A percentile compares a stretch with the other conserved stretches of the same genome.
Conservation (phyloP, 2,329 filamentous ascomycete species). For the Sporothrix globosa region DNA sequence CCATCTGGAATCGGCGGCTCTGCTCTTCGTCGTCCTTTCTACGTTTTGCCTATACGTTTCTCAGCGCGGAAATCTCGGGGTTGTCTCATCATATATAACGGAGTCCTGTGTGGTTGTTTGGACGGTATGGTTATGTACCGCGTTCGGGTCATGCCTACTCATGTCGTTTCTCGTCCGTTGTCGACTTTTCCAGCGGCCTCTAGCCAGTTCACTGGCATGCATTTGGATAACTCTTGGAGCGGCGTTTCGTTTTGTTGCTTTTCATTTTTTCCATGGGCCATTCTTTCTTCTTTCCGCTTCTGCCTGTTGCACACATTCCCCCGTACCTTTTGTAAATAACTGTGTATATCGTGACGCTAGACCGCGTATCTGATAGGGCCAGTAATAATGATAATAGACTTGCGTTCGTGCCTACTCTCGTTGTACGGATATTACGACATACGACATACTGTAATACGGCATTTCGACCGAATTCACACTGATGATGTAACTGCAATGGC, state of each 20-base stretch:
- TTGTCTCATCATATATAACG: constrained; percentile 16
- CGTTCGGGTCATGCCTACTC: not conserved
- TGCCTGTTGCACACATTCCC: constrained; percentile 4
- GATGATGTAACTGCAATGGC: not conserved
- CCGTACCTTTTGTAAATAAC: not conserved
- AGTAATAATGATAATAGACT: constrained; percentile 24
- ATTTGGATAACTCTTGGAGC: constrained; percentile 9
- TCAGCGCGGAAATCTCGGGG: constrained; percentile 6
- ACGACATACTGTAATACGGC: no score
- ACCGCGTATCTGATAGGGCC: not conserved
- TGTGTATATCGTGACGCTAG: constrained; percentile 15
- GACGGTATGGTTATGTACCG: not conserved
- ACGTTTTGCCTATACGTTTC: not conserved
- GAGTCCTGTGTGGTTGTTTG: constrained; percentile 8
- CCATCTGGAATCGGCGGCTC: not conserved
- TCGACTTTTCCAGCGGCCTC: constrained; percentile 5
- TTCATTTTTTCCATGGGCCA: not conserved
- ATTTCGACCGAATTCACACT: not conserved
- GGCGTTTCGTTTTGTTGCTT: constrained; percentile 2
- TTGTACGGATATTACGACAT: not conserved
- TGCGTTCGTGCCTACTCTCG: not conserved
- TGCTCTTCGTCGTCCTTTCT: not conserved
- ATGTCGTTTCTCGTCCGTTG: not conserved
- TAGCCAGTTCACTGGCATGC: not conserved
- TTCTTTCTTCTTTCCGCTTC: constrained; percentile 10